Conservation (phyloP, 2,329 filamentous ascomycete species). For the Scedosporium minutisporum region DNA sequence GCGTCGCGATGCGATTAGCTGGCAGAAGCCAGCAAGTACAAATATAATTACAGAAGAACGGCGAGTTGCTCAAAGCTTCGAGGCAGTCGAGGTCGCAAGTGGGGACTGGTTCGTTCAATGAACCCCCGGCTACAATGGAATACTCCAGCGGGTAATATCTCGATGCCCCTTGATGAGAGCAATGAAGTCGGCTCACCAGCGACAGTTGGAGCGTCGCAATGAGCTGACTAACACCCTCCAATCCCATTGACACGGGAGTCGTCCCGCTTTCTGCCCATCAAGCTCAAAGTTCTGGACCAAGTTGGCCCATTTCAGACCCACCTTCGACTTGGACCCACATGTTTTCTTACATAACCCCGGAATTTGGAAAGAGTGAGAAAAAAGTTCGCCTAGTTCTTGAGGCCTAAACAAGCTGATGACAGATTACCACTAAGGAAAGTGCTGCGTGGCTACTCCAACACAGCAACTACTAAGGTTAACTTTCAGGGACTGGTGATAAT, state of each 20-base stretch:
- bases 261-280: background rate
- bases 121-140: background rate
- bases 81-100: background rate
- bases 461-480: background rate
- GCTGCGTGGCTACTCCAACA: conserved; percentile 6
- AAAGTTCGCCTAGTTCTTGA: background rate
- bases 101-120: background rate
- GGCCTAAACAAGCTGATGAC: conserved; percentile 4
- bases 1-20: background rate
- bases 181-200: background rate
- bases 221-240: background rate
- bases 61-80: background rate
- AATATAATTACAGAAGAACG: background rate
- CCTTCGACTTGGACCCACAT: background rate
- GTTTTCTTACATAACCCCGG: background rate
- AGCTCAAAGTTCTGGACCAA: too few species aligned
- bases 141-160: too few species aligned
- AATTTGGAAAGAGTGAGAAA: background rate
- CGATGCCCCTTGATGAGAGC: too few species aligned
- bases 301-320: background rate
- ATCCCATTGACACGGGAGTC: background rate
- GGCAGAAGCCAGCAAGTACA: background rate
- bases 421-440: conserved; percentile 4
- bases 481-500: background rate
- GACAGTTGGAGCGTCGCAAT: background rate